These are phyloP conservation scores for Termitomyces sp. DNA, from an alignment of 768 basidiomycete genomes.

Conservation along the genomic window DNA sequence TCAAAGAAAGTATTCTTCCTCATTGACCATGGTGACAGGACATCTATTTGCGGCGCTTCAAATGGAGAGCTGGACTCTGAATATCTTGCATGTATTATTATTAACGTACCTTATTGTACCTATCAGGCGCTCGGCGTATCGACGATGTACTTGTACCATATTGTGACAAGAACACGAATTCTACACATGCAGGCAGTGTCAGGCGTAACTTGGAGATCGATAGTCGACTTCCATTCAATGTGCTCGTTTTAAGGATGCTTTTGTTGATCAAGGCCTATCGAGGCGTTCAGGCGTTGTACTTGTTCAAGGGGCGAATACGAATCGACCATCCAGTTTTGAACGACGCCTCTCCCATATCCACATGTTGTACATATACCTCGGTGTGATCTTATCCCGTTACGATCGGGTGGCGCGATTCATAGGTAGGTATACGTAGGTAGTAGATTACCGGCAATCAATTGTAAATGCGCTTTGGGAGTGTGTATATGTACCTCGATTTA, in stretches of 20 bases:
- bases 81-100: background rate
- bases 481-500: background rate
- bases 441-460: too few relatives aligned
- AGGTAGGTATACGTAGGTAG: too few relatives aligned
- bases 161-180: background rate
- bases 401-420: background rate
- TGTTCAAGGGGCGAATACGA: background rate
- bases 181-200: background rate
- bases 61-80: background rate
- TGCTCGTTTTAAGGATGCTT: too few relatives aligned
- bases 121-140: background rate
- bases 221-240: too few relatives aligned
- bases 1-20: background rate
- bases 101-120: background rate
- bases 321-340: background rate
- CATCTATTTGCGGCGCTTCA: too few relatives aligned
- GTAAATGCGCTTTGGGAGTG: background rate
- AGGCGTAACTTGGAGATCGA: background rate
- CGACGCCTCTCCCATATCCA: background rate
- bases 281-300: too few relatives aligned
- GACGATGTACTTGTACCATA: background rate
- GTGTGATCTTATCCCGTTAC: background rate
- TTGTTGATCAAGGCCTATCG: too few relatives aligned
- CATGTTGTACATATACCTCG: background rate
- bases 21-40: background rate